Percentiles rank a stretch among this genome's conserved stretches.
These are phyloP conservation scores for Furcasterigmium sp. DNA, from an alignment of 2,329 filamentous ascomycete species.

Conservation along the genomic window DNA sequence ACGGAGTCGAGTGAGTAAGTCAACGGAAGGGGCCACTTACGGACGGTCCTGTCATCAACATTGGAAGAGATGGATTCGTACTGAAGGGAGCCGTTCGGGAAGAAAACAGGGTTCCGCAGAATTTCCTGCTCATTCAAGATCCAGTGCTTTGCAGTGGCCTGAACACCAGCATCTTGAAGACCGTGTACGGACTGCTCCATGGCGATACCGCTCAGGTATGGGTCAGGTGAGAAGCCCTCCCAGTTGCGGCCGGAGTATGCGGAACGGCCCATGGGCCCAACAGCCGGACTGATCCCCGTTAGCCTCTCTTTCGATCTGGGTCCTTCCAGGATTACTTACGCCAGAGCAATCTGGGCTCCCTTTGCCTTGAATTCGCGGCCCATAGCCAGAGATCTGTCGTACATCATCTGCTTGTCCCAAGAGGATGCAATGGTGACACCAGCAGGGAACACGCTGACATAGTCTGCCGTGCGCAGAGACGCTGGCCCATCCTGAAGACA, in stretches of 20 bases:
- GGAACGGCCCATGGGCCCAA: slow-evolving; percentile 58
- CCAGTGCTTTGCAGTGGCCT: slow-evolving; percentile 55
- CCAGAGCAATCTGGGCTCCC: slow-evolving; percentile 25
- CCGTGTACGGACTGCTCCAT: slow-evolving; percentile 45
- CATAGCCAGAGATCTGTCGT: slow-evolving; percentile 6
- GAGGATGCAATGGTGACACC: slow-evolving; percentile 53
- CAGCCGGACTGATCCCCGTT: slow-evolving; percentile 73
- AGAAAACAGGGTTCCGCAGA: slow-evolving; percentile 41
- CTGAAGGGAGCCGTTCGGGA: slow-evolving; percentile 37
- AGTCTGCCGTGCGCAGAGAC: slow-evolving; percentile 49
- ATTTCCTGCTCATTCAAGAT: slow-evolving; percentile 71
- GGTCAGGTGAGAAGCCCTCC: slow-evolving; percentile 49
- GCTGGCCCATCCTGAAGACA: slow-evolving; percentile 11
- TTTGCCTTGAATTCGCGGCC: slow-evolving; percentile 8
- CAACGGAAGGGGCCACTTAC: neutral
- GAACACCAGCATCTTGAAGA: slow-evolving; percentile 23
- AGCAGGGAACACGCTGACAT: slow-evolving; percentile 35
- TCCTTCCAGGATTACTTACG: neutral
- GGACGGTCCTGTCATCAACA: slow-evolving; percentile 55
- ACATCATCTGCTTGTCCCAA: slow-evolving; percentile 7
- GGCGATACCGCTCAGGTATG: slow-evolving; percentile 47
- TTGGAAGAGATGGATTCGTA: slow-evolving; percentile 47
- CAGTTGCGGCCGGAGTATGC: slow-evolving; percentile 59
- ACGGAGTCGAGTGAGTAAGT: slow-evolving; percentile 50
- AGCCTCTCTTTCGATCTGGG: slow-evolving; percentile 39